Evolutionary conservation across 192 early-diverging fungal genomes (phyloP).

Genomic region (Entomortierella lignicola): DNA sequence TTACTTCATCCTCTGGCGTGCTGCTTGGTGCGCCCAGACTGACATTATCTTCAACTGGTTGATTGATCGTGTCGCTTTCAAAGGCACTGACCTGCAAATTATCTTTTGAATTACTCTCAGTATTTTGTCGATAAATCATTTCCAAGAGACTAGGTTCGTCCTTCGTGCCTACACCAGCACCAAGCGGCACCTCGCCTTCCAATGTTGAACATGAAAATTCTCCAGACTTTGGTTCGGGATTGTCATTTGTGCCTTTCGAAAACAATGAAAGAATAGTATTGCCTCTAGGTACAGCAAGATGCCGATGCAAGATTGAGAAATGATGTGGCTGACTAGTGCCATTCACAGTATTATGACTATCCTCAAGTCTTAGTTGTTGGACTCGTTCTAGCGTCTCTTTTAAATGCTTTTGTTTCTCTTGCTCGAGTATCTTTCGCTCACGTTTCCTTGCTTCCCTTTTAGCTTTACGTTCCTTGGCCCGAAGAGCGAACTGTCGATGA

Average conservation of each 20-base stretch:
- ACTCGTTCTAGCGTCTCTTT: neutral
- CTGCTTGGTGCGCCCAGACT: neutral
- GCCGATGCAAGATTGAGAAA: neutral
- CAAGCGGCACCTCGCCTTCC: too few species aligned
- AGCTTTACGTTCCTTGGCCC: conserved; percentile 36
- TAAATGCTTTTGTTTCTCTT: neutral
- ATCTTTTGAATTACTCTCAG: too few species aligned
- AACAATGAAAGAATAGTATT: neutral
- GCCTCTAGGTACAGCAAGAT: neutral
- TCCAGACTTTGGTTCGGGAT: neutral
- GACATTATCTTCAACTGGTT: too few species aligned
- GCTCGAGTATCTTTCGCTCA: conserved; percentile 3
- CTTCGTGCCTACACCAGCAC: too few species aligned
- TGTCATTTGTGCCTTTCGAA: neutral
- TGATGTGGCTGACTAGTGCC: neutral
- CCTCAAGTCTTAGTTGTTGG: too few species aligned
- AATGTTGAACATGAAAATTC: neutral
- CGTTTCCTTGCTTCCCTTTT: conserved; percentile 18
- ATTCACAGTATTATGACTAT: neutral
- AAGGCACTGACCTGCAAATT: too few species aligned
- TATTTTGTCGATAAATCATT: too few species aligned
- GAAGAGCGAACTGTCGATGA: conserved; percentile 28
- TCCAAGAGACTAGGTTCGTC: too few species aligned
- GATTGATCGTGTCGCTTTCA: too few species aligned
- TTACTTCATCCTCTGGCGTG: neutral